A percentile compares a stretch with the other conserved stretches of the same genome.
Conservation (phyloP, 2,329 filamentous ascomycete species). For the Aspergillus ruber region DNA sequence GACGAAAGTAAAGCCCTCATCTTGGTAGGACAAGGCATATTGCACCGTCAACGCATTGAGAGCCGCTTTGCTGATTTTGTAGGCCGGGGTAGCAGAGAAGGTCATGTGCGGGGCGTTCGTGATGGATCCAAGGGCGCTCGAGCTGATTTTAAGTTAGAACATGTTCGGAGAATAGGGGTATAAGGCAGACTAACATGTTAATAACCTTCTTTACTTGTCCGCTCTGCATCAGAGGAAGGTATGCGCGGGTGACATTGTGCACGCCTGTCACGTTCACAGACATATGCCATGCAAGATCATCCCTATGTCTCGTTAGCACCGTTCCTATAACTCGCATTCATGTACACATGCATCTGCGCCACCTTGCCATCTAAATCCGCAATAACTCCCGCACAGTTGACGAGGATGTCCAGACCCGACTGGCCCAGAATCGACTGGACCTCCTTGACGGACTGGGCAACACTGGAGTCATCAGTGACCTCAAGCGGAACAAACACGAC, state of each 20-base stretch:
- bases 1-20: conserved; percentile 40
- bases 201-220: conserved; percentile 4
- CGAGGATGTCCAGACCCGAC: conserved; percentile 35
- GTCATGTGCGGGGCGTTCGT: neutral
- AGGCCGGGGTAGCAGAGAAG: conserved; percentile 27
- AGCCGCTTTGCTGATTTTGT: conserved; percentile 45
- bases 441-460: conserved; percentile 23
- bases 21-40: conserved; percentile 20
- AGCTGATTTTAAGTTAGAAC: neutral
- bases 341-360: neutral
- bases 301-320: conserved; percentile 3
- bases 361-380: neutral
- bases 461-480: conserved; percentile 21
- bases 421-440: conserved; percentile 22
- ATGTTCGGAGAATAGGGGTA: neutral
- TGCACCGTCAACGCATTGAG: conserved; percentile 44
- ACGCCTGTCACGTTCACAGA: conserved; percentile 5
- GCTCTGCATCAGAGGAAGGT: conserved; percentile 1
- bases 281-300: conserved; percentile 4
- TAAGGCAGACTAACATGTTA: conserved; percentile 2
- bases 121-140: conserved; percentile 4
- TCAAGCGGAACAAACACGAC: conserved; percentile 30
- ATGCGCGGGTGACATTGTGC: conserved; percentile 3
- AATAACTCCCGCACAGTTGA: conserved; percentile 34
- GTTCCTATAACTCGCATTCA: neutral